A percentile compares a stretch with the other conserved stretches of the same genome.
phyloP scores from a whole-genome alignment of 2,329 filamentous ascomycete species.

The Lachnum nothofagi region DNA sequence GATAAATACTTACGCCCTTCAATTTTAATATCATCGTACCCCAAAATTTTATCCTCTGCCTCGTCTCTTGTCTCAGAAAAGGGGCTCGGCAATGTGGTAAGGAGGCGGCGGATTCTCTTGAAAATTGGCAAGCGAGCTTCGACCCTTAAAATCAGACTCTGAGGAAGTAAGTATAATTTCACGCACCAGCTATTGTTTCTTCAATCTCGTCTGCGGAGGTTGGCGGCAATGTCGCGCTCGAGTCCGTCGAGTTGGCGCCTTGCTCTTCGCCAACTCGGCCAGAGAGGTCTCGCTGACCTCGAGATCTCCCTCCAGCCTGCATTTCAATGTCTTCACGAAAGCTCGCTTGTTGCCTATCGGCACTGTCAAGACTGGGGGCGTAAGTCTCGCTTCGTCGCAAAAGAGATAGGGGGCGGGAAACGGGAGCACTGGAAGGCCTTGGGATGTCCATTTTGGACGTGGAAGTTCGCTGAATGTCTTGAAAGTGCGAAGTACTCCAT shows the following conservation, averaged over 20 bases:
- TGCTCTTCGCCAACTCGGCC: not conserved
- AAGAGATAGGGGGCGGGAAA: not conserved
- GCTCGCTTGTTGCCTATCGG: not conserved
- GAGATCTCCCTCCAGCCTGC: not conserved
- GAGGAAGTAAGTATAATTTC: not conserved
- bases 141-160: not conserved
- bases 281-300: not conserved
- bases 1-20: not conserved
- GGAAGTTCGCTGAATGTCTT: not conserved
- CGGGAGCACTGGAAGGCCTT: not conserved
- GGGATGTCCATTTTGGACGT: not conserved
- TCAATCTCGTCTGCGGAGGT: not conserved
- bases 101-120: not conserved
- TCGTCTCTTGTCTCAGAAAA: not conserved
- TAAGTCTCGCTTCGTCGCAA: not conserved
- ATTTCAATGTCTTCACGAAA: not conserved
- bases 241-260: not conserved
- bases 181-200: not conserved
- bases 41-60: not conserved
- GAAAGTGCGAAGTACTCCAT: not conserved
- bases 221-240: not conserved
- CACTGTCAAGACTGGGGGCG: not conserved
- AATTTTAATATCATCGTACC: not conserved
- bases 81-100: not conserved
- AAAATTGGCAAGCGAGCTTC: not conserved